Evolutionary conservation across 305 asterid species (phyloP).

Genomic region (Ilex paraguariensis): DNA sequence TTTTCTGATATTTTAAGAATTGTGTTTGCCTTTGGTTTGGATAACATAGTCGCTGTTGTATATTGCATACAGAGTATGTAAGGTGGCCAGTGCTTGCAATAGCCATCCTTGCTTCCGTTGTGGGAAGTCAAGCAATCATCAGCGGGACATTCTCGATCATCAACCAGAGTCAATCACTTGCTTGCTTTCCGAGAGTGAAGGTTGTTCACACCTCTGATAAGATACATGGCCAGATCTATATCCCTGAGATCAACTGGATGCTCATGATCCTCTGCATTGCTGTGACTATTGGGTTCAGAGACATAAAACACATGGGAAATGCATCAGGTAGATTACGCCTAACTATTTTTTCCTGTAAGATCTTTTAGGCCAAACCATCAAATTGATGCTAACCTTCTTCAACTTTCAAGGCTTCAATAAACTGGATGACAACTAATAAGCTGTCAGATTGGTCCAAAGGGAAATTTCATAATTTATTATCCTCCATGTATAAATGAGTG

Average conservation of each 20-base stretch:
- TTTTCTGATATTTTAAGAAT: background rate
- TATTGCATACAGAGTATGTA: constrained; percentile 43
- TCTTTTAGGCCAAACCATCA: background rate
- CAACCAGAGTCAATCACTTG: constrained; percentile 93
- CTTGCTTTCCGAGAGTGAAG: constrained; percentile 95
- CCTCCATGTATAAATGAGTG: background rate
- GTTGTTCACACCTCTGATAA: constrained; percentile 83
- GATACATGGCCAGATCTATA: constrained; percentile 92
- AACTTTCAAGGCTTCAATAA: background rate
- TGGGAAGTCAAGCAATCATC: constrained; percentile 96
- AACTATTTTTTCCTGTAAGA: background rate
- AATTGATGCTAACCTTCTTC: constrained; percentile 2
- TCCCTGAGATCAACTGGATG: constrained; percentile 96
- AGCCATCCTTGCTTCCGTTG: constrained; percentile 95
- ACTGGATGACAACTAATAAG: background rate
- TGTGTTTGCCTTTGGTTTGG: constrained; percentile 5
- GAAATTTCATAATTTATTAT: too few species aligned
- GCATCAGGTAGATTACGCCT: constrained; percentile 58
- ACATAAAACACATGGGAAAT: constrained; percentile 90
- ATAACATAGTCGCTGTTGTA: background rate
- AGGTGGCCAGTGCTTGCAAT: constrained; percentile 89
- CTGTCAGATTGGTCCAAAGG: background rate
- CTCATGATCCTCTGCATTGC: constrained; percentile 96
- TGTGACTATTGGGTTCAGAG: constrained; percentile 90
- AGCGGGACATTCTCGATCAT: constrained; percentile 96